Evolutionary conservation across 2,329 filamentous ascomycete genomes (phyloP).

Genomic region (Lachnellula occidentalis): DNA sequence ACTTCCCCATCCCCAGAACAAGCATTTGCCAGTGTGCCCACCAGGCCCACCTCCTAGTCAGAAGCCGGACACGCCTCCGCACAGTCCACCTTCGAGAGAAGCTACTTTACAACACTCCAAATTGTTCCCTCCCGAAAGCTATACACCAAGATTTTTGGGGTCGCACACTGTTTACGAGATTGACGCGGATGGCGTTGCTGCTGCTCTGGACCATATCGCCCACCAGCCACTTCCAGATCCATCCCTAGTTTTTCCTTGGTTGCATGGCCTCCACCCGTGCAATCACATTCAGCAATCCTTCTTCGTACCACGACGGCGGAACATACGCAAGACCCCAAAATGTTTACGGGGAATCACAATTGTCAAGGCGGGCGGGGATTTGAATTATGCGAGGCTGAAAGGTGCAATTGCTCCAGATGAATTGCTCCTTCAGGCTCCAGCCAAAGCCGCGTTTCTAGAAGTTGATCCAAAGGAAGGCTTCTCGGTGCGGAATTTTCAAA

Average conservation of each 20-base stretch:
- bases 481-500: constrained; percentile 95
- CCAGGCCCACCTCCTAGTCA: constrained; percentile 60
- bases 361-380: constrained; percentile 82
- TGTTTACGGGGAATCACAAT: constrained; percentile 78
- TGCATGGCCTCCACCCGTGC: constrained; percentile 84
- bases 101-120: constrained; percentile 56
- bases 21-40: constrained; percentile 85
- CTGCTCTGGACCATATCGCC: constrained; percentile 70
- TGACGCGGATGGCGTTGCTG: constrained; percentile 59
- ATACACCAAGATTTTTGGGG: constrained; percentile 46
- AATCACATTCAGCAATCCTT: constrained; percentile 88
- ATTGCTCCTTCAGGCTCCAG: constrained; percentile 55
- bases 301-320: constrained; percentile 72
- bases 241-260: constrained; percentile 88
- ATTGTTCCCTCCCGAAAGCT: constrained; percentile 67
- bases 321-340: constrained; percentile 63
- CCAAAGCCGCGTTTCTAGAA: constrained; percentile 57
- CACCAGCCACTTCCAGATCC: constrained; percentile 79
- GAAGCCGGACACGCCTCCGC: constrained; percentile 56
- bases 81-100: constrained; percentile 57
- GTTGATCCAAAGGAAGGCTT: constrained; percentile 86
- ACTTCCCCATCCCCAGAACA: constrained; percentile 35
- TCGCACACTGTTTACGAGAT: constrained; percentile 65
- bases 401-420: constrained; percentile 81
- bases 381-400: constrained; percentile 71